Percentiles rank a stretch among this genome's conserved stretches.
phyloP scores from a whole-genome alignment of 805 yeast genomes.

The Vanderwaltozyma polyspora region DNA sequence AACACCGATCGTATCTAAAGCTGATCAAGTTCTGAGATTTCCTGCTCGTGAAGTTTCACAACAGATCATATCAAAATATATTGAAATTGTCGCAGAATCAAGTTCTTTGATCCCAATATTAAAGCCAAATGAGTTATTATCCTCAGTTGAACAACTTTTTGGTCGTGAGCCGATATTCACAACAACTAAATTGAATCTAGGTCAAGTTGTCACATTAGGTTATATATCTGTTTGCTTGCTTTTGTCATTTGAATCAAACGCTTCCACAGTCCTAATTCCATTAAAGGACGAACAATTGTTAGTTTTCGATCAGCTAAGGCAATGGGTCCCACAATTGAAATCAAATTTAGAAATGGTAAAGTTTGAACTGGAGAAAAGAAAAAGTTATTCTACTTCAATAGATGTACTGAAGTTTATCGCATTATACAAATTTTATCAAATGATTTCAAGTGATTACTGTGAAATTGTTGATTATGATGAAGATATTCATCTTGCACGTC shows the following conservation, averaged over 20 bases:
- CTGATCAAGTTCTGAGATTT: constrained; percentile 9
- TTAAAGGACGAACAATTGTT: constrained; percentile 16
- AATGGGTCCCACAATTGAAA: constrained; percentile 10
- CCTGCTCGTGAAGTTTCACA: constrained; percentile 13
- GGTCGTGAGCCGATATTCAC: constrained; percentile 11
- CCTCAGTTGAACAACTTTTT: constrained; percentile 14
- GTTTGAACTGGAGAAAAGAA: constrained; percentile 16
- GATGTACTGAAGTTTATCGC: constrained; percentile 16
- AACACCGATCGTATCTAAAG: constrained; percentile 3
- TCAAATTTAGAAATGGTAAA: constrained; percentile 13
- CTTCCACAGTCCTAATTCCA: constrained; percentile 22
- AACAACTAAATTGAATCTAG: constrained; percentile 9
- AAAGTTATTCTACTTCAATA: constrained; percentile 7
- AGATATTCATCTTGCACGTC: constrained; percentile 21
- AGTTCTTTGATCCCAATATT: constrained; percentile 17
- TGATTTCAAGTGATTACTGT: constrained; percentile 2
- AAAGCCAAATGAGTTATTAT: constrained; percentile 14
- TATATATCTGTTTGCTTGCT: constrained; percentile 14
- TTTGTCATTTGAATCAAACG: constrained; percentile 17
- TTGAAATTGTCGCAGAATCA: constrained; percentile 13
- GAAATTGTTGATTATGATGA: constrained; percentile 19
- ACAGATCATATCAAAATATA: constrained; percentile 13
- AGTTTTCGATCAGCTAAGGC: constrained; percentile 11
- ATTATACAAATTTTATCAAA: constrained; percentile 16
- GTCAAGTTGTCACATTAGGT: constrained; percentile 15